Base-by-base conservation (phyloP, 257 asterid genomes). In the Capsicum rhomboideum region DNA sequence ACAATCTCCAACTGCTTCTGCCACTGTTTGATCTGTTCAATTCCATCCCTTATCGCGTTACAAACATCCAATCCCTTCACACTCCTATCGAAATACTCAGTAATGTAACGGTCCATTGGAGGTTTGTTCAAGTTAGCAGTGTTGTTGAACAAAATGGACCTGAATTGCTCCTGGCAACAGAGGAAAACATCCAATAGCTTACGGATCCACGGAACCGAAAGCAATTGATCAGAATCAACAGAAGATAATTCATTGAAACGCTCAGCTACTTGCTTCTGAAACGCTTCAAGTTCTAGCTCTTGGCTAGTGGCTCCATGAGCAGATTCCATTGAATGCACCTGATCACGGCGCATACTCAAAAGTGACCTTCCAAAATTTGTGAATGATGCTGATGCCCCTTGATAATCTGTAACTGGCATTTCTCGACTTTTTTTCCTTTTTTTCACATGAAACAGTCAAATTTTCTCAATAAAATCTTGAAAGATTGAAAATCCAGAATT, bases 41-140 rank as follows among this genome's bases (percentile, higher is more conserved):
- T 91, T 52, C 99, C 99, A 54, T 97, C 99, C 2, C 99, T 85
- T 52, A 97, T 89, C 2, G 99, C 98, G 81, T 97, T 97, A 40
- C 99, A 95, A 21, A 95, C 97, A 74, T 97, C 99, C 85, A 97
- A 67, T 4, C 97, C 98, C 85, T 95, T 93, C n/a, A 97, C 91
- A 26, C 96, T 86, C 84, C 98, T 91, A 80, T 95, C 98, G 26
- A 93, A 97, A 85, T 84, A 95, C 34, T 97, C 99, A 0, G 89
- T 79, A 13, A 93, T 46, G 82, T 88, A 85, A 2, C 85, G 84
- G 56, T 97, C 98, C 97, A 93, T 93, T 1, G 96, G 98, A 3
- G 94, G 85, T 69, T 49, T 93, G 21, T 74, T 89, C 46, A 95
- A 80, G 6, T 11, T 21, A 80, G 61, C 78, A 67, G 50, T 84